Percentiles rank a stretch among this genome's conserved stretches.
These are phyloP conservation scores for Luvunga scandens DNA, from an alignment of 345 rosid species.

Conservation along the genomic window DNA sequence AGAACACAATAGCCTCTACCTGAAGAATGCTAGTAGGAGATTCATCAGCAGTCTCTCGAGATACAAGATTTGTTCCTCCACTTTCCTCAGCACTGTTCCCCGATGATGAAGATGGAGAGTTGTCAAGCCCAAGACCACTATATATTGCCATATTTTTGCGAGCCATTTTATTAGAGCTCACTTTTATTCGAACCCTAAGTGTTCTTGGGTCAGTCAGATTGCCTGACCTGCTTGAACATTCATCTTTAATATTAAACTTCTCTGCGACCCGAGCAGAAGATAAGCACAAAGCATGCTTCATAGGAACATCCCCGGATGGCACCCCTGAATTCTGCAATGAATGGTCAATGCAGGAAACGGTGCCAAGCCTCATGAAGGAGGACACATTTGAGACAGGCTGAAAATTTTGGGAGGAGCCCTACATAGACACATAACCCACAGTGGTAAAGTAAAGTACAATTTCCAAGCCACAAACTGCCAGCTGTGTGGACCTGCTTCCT, in stretches of 20 bases:
- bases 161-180: slow-evolving; percentile 45
- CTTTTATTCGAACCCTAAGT: slow-evolving; percentile 56
- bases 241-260: slow-evolving; percentile 30
- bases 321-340: slow-evolving; percentile 14
- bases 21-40: slow-evolving; percentile 64
- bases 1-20: slow-evolving; percentile 43
- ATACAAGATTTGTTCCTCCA: slow-evolving; percentile 27
- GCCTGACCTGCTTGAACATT: slow-evolving; percentile 27
- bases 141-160: slow-evolving; percentile 46
- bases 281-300: slow-evolving; percentile 23
- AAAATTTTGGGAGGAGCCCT: slow-evolving; percentile 46
- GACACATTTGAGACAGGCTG: slow-evolving; percentile 32
- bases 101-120: slow-evolving; percentile 51
- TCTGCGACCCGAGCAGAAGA: slow-evolving; percentile 29
- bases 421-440: slow-evolving; percentile 26
- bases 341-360: slow-evolving; percentile 15
- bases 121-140: slow-evolving; percentile 56
- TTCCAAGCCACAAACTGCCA: slow-evolving; percentile 4
- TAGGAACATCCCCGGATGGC: slow-evolving; percentile 30
- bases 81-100: slow-evolving; percentile 45
- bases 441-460: slow-evolving; percentile 22
- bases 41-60: slow-evolving; percentile 26
- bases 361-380: slow-evolving; percentile 20
- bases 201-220: slow-evolving; percentile 37
- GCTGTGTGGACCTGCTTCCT: slow-evolving; percentile 10